Conservation (phyloP, 2,329 filamentous ascomycete species). For the Epichloe hybrida region DNA sequence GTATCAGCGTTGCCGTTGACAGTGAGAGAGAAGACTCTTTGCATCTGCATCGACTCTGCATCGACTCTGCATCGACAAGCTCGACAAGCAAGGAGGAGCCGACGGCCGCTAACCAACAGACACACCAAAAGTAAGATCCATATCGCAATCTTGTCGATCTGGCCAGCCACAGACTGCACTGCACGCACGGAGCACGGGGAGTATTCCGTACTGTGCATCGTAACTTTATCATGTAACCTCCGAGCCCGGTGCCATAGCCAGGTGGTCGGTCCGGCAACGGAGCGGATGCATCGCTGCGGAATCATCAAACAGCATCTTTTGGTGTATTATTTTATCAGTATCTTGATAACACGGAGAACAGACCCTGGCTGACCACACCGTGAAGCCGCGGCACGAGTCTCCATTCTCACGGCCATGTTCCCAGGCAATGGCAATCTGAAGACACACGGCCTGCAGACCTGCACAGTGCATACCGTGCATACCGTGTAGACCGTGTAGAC, state of each 20-base stretch:
- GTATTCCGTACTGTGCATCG: not conserved
- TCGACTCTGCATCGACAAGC: too few relatives aligned
- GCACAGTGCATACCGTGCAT: too few relatives aligned
- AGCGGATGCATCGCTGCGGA: not conserved
- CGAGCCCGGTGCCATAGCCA: not conserved
- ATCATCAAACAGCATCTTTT: too few relatives aligned
- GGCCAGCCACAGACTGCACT: not conserved
- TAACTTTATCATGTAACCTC: not conserved
- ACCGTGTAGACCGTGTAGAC: too few relatives aligned
- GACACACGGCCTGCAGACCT: not conserved
- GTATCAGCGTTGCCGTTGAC: not conserved
- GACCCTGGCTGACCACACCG: too few relatives aligned
- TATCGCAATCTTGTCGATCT: not conserved
- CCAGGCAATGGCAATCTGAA: not conserved
- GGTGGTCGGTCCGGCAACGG: not conserved
- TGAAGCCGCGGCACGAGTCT: too few relatives aligned
- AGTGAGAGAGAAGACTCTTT: too few relatives aligned
- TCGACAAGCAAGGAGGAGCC: not conserved
- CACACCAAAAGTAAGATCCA: not conserved
- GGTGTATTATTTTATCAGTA: too few relatives aligned
- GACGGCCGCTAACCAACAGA: not conserved
- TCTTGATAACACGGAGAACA: too few relatives aligned
- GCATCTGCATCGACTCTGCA: not conserved
- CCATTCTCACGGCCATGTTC: not conserved
- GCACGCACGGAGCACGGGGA: too few relatives aligned